These are phyloP conservation scores for Termitomyces sp. DNA, from an alignment of 1,284 basidiomycete species.

Conservation along the genomic window DNA sequence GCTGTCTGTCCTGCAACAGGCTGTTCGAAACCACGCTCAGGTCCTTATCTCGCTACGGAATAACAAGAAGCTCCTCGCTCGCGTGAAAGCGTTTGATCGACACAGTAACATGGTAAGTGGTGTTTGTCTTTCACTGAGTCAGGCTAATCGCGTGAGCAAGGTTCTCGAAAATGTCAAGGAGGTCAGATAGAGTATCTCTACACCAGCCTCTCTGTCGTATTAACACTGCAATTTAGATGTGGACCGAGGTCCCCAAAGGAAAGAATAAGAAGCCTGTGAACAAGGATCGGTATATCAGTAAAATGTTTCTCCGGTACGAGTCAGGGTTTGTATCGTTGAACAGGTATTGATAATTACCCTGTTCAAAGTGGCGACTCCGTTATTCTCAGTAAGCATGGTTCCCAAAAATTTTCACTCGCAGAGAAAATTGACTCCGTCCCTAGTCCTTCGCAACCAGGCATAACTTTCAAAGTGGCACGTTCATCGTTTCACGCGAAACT, in stretches of 20 bases:
- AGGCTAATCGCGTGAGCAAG: slow-evolving; percentile 32
- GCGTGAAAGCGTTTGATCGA: slow-evolving; percentile 98
- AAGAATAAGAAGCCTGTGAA: slow-evolving; percentile 99
- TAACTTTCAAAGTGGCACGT: slow-evolving; percentile 24
- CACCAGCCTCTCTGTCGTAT: background rate
- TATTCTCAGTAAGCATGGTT: slow-evolving; percentile 71
- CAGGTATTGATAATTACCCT: slow-evolving; percentile 16
- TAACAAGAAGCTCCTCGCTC: slow-evolving; percentile 96
- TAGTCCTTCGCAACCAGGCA: slow-evolving; percentile 86
- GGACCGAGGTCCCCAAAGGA: slow-evolving; percentile 97
- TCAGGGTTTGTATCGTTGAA: slow-evolving; percentile 6
- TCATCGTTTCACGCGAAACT: background rate
- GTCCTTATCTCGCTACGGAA: slow-evolving; percentile 96
- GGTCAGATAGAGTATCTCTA: slow-evolving; percentile 35
- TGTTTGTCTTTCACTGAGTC: background rate
- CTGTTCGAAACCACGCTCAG: slow-evolving; percentile 96
- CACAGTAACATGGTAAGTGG: slow-evolving; percentile 93
- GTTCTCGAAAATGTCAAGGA: slow-evolving; percentile 97
- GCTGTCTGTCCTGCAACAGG: slow-evolving; percentile 95
- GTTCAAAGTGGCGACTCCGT: slow-evolving; percentile 85
- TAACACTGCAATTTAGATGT: slow-evolving; percentile 64
- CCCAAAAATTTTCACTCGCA: background rate
- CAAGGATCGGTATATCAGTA: slow-evolving; percentile 99
- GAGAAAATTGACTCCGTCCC: slow-evolving; percentile 9
- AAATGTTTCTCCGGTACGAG: slow-evolving; percentile 85